Evolutionary conservation across 768 basidiomycete species (phyloP).

Genomic region (Symmetrospora coprosmae): DNA sequence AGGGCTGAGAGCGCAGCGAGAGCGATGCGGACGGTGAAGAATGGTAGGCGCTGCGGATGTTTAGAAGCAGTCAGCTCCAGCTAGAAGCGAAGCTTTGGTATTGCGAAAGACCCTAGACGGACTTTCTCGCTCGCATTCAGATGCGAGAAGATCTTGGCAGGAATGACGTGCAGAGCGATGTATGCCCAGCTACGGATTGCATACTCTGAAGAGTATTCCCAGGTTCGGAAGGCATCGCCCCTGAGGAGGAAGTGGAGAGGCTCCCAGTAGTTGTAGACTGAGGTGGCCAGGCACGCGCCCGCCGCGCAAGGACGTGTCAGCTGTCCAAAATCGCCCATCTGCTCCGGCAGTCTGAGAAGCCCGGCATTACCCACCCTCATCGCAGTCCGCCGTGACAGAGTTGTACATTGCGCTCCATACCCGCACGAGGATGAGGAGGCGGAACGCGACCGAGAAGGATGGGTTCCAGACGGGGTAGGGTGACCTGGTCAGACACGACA

Average conservation of each 20-base stretch:
- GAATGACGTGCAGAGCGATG: slow-evolving; percentile 62
- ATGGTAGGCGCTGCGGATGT: slow-evolving; percentile 69
- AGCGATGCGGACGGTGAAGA: slow-evolving; percentile 73
- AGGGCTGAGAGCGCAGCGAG: slow-evolving; percentile 58
- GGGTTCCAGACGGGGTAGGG: slow-evolving; percentile 40
- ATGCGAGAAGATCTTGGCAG: slow-evolving; percentile 47
- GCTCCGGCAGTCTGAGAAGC: background rate
- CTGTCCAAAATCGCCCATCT: background rate
- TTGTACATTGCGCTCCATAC: slow-evolving; percentile 75
- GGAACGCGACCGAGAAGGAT: slow-evolving; percentile 64
- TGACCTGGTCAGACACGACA: background rate
- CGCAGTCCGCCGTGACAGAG: slow-evolving; percentile 82
- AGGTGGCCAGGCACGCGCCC: background rate
- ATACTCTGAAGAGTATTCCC: slow-evolving; percentile 83
- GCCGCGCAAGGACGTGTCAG: background rate
- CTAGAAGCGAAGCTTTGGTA: too few species aligned
- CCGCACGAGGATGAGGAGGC: slow-evolving; percentile 66
- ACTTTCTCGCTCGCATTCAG: slow-evolving; percentile 58
- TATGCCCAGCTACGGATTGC: slow-evolving; percentile 95
- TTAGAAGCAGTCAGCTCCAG: too few species aligned
- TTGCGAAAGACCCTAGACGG: too few species aligned
- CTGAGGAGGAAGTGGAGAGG: slow-evolving; percentile 80
- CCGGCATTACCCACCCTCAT: slow-evolving; percentile 57
- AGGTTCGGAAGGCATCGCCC: slow-evolving; percentile 88
- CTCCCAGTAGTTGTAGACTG: slow-evolving; percentile 99